Evolutionary conservation across 352 stramenopile genomes (phyloP).

Genomic region (Blastocystis sp.): DNA sequence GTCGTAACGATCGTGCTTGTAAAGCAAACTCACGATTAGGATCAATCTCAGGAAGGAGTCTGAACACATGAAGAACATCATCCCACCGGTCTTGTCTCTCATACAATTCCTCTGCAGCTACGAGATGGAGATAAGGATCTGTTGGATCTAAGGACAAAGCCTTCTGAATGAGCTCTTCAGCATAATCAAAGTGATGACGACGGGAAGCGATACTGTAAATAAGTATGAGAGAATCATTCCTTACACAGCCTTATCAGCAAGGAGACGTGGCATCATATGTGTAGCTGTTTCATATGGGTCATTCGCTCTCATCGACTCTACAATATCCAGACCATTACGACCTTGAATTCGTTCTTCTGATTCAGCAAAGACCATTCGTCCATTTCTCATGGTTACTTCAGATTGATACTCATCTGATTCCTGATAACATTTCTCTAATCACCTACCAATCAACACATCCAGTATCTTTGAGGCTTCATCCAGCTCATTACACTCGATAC

Average conservation of each 20-base stretch:
- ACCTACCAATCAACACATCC: background rate
- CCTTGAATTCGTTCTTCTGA: background rate
- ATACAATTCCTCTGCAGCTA: background rate
- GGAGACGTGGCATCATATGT: constrained; percentile 24
- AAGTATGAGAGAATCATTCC: background rate
- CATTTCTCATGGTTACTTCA: background rate
- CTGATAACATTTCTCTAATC: background rate
- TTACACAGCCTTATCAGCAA: constrained; percentile 2
- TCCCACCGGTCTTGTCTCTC: background rate
- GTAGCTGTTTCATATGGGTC: background rate
- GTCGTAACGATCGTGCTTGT: background rate
- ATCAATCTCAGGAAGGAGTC: background rate
- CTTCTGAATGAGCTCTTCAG: background rate
- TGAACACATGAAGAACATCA: background rate
- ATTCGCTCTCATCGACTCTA: background rate
- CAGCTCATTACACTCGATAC: background rate
- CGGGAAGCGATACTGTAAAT: background rate
- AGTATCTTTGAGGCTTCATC: background rate
- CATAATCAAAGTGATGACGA: background rate
- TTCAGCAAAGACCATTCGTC: background rate
- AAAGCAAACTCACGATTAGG: background rate
- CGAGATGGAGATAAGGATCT: background rate
- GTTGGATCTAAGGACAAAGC: background rate
- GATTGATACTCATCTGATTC: background rate
- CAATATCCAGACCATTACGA: background rate